Conservation (phyloP, 345 rosid species). For the Eucalyptus pauciflora region DNA sequence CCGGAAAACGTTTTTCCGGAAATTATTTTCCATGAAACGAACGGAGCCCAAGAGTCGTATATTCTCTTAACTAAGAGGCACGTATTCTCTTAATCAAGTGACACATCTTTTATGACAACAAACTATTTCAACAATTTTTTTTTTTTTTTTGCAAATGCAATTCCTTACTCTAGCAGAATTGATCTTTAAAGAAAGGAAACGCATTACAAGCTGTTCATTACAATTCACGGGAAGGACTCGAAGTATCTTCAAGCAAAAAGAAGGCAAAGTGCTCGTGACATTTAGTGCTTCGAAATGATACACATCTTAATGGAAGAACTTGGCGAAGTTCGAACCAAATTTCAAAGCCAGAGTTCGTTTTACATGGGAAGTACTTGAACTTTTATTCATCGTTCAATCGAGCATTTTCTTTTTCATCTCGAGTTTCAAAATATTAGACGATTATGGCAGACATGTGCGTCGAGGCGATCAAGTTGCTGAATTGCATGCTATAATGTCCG, state of each 20-base stretch:
- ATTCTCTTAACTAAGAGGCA: too few species aligned
- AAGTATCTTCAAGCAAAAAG: not conserved
- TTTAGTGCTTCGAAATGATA: not conserved
- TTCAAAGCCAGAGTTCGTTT: not conserved
- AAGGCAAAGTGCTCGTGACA: not conserved
- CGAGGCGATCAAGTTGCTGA: not conserved
- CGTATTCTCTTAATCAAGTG: rapidly evolving
- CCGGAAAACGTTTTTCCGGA: too few species aligned
- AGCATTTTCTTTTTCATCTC: too few species aligned
- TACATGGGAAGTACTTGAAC: too few species aligned
- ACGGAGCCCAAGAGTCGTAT: rapidly evolving
- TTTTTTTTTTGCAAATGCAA: too few species aligned
- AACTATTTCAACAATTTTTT: too few species aligned
- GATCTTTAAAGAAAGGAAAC: not conserved
- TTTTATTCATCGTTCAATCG: too few species aligned
- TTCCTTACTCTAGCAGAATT: not conserved
- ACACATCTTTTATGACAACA: too few species aligned
- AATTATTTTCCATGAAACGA: too few species aligned
- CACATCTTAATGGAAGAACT: not conserved
- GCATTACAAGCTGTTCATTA: not conserved
- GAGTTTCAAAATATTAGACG: not conserved
- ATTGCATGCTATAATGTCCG: not conserved
- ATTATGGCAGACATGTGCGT: not conserved
- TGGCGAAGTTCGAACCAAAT: not conserved
- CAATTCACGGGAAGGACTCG: not conserved